Evolutionary conservation across 306 rosid species (phyloP), one percentile per base, ranked within the genome.

Genomic region (Lablab purpureus): DNA sequence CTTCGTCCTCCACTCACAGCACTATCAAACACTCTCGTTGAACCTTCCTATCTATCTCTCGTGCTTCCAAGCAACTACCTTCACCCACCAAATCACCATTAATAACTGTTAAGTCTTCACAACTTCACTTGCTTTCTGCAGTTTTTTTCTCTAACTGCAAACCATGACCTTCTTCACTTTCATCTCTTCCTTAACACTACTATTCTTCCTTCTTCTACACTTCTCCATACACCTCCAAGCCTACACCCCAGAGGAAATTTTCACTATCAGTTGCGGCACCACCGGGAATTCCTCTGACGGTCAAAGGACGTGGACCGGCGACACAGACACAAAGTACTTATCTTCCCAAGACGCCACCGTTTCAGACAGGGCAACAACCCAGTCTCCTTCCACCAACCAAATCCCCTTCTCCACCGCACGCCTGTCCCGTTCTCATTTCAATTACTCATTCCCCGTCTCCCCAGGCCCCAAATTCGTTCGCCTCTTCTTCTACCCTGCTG

Each of bases 361-460:
- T 25, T 4, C 50, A 2, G 67, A 19, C 10, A 1, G n/a, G 28
- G 36, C 82, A 47, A 58, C 4, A 18, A 27, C 56, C 4, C 84
- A 47, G 49, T 0, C 51, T 43, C 1, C 85, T 74, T 82, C 88
- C 0, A 14, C 1, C 4, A 65, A 27, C 18, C 40, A 37, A 27
- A 28, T 73, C 1, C 87, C 89, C 1, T 87, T 43, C 18, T 0
- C 63, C 27, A 55, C 79, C 3, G 87, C 84, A 0, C 80, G 87
- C 2, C 9, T 87, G 6, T 87, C 88, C 3, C 50, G 5, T 45
- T 76, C 86, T 0, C 45, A 75, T 10, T 90, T 91, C 89, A 86
- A 80, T 15, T 91, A 93, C 82, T 65, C 51, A 3, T 82, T 87
- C 76, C 83, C 79, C 0, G 77, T 87, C 36, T 52, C 77, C 3